Percentiles rank a stretch among this genome's conserved stretches.
Conservation (phyloP, 805 yeast genomes). For the Saturnispora bothae region DNA sequence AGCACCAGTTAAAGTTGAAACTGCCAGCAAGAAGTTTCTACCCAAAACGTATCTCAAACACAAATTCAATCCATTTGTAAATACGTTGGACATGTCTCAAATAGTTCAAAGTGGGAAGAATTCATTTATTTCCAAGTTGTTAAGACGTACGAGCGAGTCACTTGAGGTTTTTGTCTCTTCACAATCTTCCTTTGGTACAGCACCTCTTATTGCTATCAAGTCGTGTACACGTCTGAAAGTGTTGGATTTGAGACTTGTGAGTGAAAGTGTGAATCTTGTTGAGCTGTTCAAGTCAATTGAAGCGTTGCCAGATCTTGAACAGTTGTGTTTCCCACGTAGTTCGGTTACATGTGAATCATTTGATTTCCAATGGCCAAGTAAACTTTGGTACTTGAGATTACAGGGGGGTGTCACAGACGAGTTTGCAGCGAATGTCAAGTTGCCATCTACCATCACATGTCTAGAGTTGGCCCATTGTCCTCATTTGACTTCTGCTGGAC, state of each 20-base stretch:
- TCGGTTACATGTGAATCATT: slow-evolving; percentile 61
- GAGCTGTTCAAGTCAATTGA: slow-evolving; percentile 71
- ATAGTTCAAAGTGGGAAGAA: slow-evolving; percentile 88
- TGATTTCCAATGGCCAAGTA: slow-evolving; percentile 69
- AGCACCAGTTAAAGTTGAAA: background rate
- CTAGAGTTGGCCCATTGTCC: slow-evolving; percentile 88
- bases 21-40: slow-evolving; percentile 2
- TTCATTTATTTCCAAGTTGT: slow-evolving; percentile 73
- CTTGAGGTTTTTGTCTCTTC: slow-evolving; percentile 76
- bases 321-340: slow-evolving; percentile 79
- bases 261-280: slow-evolving; percentile 78
- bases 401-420: slow-evolving; percentile 87
- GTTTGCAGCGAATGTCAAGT: slow-evolving; percentile 56
- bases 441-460: slow-evolving; percentile 62
- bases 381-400: slow-evolving; percentile 56
- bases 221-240: slow-evolving; percentile 54
- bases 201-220: slow-evolving; percentile 75
- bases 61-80: slow-evolving; percentile 48
- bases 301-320: slow-evolving; percentile 51
- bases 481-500: slow-evolving; percentile 50
- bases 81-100: slow-evolving; percentile 58
- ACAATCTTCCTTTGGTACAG: slow-evolving; percentile 87
- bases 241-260: slow-evolving; percentile 74
- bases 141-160: slow-evolving; percentile 62
- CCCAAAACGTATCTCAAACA: slow-evolving; percentile 8